phyloP scores from a whole-genome alignment of 2,329 filamentous ascomycete genomes.

The Botrytis porri region DNA sequence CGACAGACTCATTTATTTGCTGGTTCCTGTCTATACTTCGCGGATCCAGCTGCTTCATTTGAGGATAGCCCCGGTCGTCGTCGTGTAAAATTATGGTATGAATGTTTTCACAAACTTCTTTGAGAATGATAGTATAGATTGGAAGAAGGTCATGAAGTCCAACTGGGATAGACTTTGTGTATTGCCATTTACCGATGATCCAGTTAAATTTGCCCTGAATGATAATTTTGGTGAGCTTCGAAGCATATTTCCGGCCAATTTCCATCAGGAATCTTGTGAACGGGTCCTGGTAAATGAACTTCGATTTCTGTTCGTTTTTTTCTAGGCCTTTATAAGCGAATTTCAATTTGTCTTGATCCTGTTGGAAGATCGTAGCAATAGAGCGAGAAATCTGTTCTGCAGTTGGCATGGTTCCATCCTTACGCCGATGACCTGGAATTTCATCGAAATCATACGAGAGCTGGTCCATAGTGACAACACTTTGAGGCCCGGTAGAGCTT shows the following conservation, averaged over 20 bases:
- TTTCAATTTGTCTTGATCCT: neutral
- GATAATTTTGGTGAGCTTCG: neutral
- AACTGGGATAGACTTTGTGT: neutral
- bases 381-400: neutral
- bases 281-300: neutral
- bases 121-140: neutral
- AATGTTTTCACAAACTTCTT: neutral
- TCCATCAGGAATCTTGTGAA: neutral
- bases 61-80: neutral
- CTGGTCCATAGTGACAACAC: neutral
- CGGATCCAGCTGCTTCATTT: neutral
- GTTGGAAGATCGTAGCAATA: neutral
- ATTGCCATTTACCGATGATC: neutral
- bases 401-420: neutral
- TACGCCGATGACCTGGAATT: neutral
- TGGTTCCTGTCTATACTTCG: neutral
- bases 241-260: neutral
- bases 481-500: neutral
- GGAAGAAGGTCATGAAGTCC: slow-evolving; percentile 3
- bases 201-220: neutral
- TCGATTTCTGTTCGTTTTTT: neutral
- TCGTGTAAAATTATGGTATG: neutral
- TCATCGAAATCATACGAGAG: neutral
- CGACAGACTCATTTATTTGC: neutral
- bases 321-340: neutral